Evolutionary conservation across 345 rosid genomes (phyloP).

Genomic region (Sisymbrium altissimum): DNA sequence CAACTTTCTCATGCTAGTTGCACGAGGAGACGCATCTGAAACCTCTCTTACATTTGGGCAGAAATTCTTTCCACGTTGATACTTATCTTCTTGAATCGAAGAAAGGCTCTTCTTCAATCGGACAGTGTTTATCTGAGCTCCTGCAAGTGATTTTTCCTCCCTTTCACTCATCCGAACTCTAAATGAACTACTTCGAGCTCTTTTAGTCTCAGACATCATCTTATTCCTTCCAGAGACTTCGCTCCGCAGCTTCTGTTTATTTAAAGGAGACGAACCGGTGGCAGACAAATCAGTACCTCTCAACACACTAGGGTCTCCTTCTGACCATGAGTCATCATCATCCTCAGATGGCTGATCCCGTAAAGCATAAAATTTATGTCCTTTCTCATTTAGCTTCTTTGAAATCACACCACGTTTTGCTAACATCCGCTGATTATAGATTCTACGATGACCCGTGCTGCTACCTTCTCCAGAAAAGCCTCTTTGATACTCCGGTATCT

Average conservation of each 20-base stretch:
- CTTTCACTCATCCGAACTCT: conserved; percentile 17
- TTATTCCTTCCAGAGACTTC: conserved; percentile 13
- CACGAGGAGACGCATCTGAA: conserved; percentile 35
- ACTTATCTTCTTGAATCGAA: conserved; percentile 19
- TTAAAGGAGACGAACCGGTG: conserved; percentile 34
- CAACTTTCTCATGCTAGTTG: conserved; percentile 35
- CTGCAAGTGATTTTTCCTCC: background rate
- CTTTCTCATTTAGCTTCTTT: conserved; percentile 45
- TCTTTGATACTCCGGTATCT: conserved; percentile 44
- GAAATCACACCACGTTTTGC: conserved; percentile 54
- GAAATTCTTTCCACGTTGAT: background rate
- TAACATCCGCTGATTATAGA: conserved; percentile 55
- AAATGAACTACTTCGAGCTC: conserved; percentile 14
- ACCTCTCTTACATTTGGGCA: conserved; percentile 7
- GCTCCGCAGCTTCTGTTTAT: conserved; percentile 34
- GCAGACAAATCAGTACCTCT: conserved; percentile 39
- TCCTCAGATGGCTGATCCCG: conserved; percentile 45
- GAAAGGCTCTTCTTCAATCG: conserved; percentile 25
- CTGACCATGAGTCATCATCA: conserved; percentile 42
- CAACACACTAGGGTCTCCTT: conserved; percentile 36
- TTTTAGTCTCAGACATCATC: conserved; percentile 4
- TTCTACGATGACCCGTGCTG: conserved; percentile 48
- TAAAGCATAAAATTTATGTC: conserved; percentile 45
- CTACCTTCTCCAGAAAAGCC: conserved; percentile 40
- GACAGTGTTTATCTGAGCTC: conserved; percentile 6